Evolutionary conservation across 495 filamentous ascomycete species (phyloP), one percentile per base, ranked within the genome.

Genomic region (Paragyromitra xinjiangensis): DNA sequence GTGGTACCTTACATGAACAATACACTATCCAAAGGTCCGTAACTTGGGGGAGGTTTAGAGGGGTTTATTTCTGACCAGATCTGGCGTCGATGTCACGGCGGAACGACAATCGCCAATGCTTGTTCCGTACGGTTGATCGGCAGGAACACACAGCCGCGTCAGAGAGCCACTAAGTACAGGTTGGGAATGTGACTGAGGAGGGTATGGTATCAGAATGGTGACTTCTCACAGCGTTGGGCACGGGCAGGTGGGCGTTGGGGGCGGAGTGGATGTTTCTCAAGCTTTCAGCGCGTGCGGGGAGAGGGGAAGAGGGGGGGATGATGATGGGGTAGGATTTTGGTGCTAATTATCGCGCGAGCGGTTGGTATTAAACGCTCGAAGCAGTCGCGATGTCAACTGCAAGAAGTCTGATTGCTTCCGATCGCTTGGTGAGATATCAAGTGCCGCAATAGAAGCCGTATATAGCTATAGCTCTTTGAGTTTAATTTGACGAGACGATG

Each of bases 71-170:
- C 61, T 45, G 42, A 69, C n/a, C 59, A 76, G 58, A 55, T 70
- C 66, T 56, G 26, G 48, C 14, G 42, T 59, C 39, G 73, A 76
- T 71, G 45, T 58, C 58, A 71, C 67, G 50, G 40, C 51, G 53
- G 61, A 51, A 72, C 67, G 63, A 51, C 68, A 63, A 61, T 37
- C 22, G 4, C 37, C 44, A 64, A 71, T 76, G 73, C 69, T 66
- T 73, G 68, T 37, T 59, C 34, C 42, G 61, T 9, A 42, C n/a
- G 39, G 68, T 59, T 66, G 69, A 73, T 77, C 69, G 48, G 71
- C 74, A 73, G 74, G 74, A 66, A 77, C 74, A 66, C 73, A 66
- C 74, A 77, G 74, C 69, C 74, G 70, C 69, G 50, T 62, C 16
- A 51, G 64, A 64, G 45, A 40, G 55, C 22, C 66, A 42, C 66